Base-by-base conservation (phyloP, 1,139 yeast genomes). In the Diutina mesorugosa region DNA sequence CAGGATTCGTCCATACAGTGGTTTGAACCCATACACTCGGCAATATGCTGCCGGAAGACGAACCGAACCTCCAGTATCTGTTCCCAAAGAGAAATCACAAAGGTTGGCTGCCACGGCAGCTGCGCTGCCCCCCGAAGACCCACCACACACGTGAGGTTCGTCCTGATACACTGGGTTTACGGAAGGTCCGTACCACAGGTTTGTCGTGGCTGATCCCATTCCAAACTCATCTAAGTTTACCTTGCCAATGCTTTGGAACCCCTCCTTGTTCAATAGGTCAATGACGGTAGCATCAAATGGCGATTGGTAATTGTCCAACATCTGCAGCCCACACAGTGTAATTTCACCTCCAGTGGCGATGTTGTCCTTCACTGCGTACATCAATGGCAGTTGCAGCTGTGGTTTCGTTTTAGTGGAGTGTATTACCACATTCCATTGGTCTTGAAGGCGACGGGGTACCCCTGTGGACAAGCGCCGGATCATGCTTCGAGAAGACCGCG, bases 171-270 rank as follows among this genome's bases (percentile, higher is more conserved):
- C 59, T 0, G 99, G 98, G 65, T 93, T 93, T 6, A 73, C 60
- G 0, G 86, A 77, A 1, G 86, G 77, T 0, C 97, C 97, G 66
- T 72, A 85, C 57, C 61, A 72, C 8, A 85, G 81, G 65, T 75
- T 79, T 47, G 80, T 77, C 64, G 68, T 84, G 1, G 84, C 77
- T 4, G 89, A 84, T 2, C 99, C 99, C 99, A 95, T 95, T 1
- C 96, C 99, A 72, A 93, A 95, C 70, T 95, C 98, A 70, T 95
- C 99, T 80, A 95, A 74, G 63, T 93, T 93, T n/a, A 95, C 79
- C 68, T 91, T 93, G 0, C 96, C 98, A 0, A 84, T 70, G n/a
- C 84, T 66, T 0, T 68, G 63, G 29, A 78, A 76, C 0, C 90
- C 89, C 2, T 77, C 73, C 0, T 68, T 62, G 16, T 74, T 67